Percentiles rank a stretch among this genome's conserved stretches.
These are phyloP conservation scores for Curvularia sp. DNA, from an alignment of 2,329 filamentous ascomycete species.

Conservation along the genomic window DNA sequence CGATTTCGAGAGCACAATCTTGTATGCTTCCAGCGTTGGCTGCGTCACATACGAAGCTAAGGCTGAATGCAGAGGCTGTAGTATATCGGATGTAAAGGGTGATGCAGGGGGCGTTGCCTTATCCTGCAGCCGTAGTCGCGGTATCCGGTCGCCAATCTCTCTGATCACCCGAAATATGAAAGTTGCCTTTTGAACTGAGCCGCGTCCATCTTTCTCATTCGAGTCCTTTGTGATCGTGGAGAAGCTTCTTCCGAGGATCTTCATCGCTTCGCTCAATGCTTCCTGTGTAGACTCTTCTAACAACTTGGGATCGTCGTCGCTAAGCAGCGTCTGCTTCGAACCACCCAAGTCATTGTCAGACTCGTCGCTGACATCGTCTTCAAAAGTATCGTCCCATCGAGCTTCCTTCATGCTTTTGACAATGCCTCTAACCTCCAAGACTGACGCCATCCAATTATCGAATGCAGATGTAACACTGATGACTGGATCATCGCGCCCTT, in stretches of 20 bases:
- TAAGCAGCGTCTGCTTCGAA: constrained; percentile 70
- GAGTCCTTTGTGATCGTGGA: constrained; percentile 57
- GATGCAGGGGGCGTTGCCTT: constrained; percentile 34
- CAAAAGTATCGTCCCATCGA: constrained; percentile 77
- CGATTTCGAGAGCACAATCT: constrained; percentile 55
- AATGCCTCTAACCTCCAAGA: constrained; percentile 70
- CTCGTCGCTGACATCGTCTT: constrained; percentile 73
- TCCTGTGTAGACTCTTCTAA: constrained; percentile 67
- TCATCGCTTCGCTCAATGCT: constrained; percentile 65
- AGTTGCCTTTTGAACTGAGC: constrained; percentile 53
- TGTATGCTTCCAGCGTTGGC: constrained; percentile 54
- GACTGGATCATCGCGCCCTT: constrained; percentile 75
- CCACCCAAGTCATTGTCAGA: constrained; percentile 76
- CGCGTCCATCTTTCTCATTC: constrained; percentile 42
- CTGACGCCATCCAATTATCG: constrained; percentile 73
- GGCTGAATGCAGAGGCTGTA: constrained; percentile 69
- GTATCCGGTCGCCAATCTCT: constrained; percentile 70
- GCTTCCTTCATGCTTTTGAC: constrained; percentile 71
- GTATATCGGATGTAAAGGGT: constrained; percentile 57
- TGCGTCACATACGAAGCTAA: constrained; percentile 64
- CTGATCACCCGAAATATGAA: constrained; percentile 78
- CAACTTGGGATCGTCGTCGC: constrained; percentile 72
- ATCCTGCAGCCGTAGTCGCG: constrained; percentile 41
- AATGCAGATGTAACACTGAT: constrained; percentile 69
- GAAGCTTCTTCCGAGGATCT: constrained; percentile 65